Conservation (phyloP, 306 rosid species). For the Styphnolobium japonicum region DNA sequence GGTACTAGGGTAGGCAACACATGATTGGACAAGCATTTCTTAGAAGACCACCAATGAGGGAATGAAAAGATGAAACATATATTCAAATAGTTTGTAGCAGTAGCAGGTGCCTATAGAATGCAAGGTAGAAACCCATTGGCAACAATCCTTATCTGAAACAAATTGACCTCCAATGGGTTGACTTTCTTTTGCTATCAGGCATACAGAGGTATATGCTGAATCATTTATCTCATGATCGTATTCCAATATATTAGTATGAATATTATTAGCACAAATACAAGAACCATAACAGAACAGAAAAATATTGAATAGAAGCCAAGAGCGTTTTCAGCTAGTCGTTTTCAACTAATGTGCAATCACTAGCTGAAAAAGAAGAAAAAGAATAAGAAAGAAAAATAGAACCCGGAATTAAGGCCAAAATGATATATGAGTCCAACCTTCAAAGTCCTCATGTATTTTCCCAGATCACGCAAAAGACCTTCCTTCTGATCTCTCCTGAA, state of each 20-base stretch:
- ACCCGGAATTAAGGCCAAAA: constrained; percentile 6
- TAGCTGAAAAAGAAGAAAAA: neutral
- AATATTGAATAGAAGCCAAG: constrained; percentile 11
- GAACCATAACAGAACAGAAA: constrained; percentile 6
- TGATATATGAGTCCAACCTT: constrained; percentile 66
- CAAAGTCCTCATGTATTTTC: constrained; percentile 87
- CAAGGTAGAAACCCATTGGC: constrained; percentile 9
- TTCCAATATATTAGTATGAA: too few relatives aligned
- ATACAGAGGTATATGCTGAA: neutral
- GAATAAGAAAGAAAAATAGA: constrained; percentile 1
- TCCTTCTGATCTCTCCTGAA: constrained; percentile 82
- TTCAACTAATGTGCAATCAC: constrained; percentile 8
- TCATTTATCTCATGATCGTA: constrained; percentile 1
- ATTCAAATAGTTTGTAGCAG: constrained; percentile 20
- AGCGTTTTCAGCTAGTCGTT: constrained; percentile 9
- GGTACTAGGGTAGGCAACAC: constrained; percentile 9
- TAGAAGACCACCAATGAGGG: constrained; percentile 10
- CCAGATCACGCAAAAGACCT: constrained; percentile 81
- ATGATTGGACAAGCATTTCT: constrained; percentile 21
- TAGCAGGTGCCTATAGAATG: neutral
- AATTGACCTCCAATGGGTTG: neutral
- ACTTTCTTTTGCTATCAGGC: constrained; percentile 11
- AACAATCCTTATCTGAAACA: neutral
- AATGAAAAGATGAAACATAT: neutral
- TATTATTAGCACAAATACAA: constrained; percentile 12